Conservation (phyloP, 2,329 filamentous ascomycete genomes). For the Monosporascus sp. region DNA sequence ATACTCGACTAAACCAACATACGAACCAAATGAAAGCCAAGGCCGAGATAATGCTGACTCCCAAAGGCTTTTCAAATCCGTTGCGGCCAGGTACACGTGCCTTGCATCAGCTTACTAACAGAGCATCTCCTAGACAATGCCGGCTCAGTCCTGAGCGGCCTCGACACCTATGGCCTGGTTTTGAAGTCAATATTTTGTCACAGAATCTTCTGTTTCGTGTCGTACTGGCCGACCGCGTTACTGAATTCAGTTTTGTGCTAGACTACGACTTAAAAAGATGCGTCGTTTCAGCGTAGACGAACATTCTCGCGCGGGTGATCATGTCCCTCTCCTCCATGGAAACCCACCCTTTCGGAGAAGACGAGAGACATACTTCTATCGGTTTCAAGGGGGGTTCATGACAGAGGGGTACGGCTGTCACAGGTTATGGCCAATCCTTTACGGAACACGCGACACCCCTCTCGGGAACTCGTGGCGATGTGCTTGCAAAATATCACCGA, state of each 20-base stretch:
- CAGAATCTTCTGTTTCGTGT: not conserved
- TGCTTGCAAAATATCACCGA: constrained; percentile 21
- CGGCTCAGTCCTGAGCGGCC: not conserved
- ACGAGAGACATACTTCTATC: constrained; percentile 24
- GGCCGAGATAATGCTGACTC: too few species aligned
- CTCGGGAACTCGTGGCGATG: constrained; percentile 34
- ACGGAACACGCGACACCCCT: constrained; percentile 38
- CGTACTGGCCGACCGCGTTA: not conserved
- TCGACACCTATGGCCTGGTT: not conserved
- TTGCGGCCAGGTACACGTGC: not conserved
- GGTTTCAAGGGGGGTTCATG: constrained; percentile 9
- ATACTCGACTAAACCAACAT: too few species aligned
- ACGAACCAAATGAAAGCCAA: too few species aligned
- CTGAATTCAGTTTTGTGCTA: not conserved
- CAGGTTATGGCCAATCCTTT: constrained; percentile 30
- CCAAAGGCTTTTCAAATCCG: not conserved
- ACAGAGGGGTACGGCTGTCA: constrained; percentile 20
- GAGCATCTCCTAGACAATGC: not conserved
- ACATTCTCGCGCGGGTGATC: constrained; percentile 9
- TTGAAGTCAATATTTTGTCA: not conserved
- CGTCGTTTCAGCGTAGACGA: constrained; percentile 18
- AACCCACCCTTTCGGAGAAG: constrained; percentile 20
- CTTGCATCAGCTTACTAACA: not conserved
- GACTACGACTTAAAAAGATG: not conserved
- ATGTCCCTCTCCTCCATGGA: constrained; percentile 13